Evolutionary conservation across 2,329 filamentous ascomycete genomes (phyloP), one percentile per base, ranked within the genome.

Genomic region (Myriosclerotinia curreyana): DNA sequence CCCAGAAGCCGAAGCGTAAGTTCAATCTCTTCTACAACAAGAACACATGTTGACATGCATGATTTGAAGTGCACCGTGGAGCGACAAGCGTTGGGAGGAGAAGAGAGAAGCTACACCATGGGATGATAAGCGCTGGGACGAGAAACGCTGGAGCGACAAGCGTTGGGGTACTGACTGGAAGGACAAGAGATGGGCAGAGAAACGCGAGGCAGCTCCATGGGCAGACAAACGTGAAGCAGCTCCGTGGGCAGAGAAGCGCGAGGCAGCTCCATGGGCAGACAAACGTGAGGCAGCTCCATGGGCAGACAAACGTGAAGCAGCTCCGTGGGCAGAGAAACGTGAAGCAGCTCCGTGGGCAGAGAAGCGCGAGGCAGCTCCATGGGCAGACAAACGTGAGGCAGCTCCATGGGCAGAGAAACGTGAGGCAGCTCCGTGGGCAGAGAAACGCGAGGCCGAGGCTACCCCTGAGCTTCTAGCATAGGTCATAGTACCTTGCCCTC

Each of bases 1-100:
- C 15, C 22, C 56, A 48, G 44, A 60, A 20, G 56, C 56, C 38
- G 44, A 60, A 60, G 42, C 56, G 42, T 60, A 28, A 60, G 42
- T 56, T 44, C 8, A 25, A 46, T 56, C 3, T 44, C 25, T 3
- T 48, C 17, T 22, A 20, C 20, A 11, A 17, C 36, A 31, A 49
- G 20, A 34, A 38, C 12, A 36, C 25, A 8, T 49, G 20, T 31
- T 49, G 34, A 59, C 5, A 31, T 49, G 22, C 15, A n/a, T 34
- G 15, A 22, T 34, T 36, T 2, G 9, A 17, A 59, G 55, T 49
- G 55, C 55, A 25, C 55, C 55, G 17, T 60, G 44, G 56, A 34
- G 20, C 12, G 55, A 60, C 11, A 60, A 60, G 34, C 44, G 56
- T 1, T 59, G 55, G 55, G 12, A 28, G 17, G 55, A 49, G 9